phyloP scores from a whole-genome alignment of 768 basidiomycete species.

The Epithele typhae region DNA sequence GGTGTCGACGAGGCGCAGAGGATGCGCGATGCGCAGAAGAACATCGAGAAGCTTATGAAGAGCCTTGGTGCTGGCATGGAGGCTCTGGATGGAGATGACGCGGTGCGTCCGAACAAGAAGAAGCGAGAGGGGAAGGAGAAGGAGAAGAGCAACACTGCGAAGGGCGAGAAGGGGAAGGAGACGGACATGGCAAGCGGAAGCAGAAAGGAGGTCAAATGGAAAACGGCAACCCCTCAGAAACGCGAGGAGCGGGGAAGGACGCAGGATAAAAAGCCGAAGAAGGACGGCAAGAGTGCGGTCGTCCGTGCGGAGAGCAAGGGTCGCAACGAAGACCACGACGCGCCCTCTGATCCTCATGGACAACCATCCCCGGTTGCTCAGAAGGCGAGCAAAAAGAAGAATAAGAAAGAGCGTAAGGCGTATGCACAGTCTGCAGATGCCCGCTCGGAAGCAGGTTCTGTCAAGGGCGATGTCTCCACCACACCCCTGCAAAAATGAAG shows the following conservation, averaged over 20 bases:
- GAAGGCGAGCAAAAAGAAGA: neutral
- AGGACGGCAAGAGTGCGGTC: neutral
- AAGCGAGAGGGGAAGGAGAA: constrained; percentile 12
- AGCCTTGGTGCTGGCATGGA: constrained; percentile 19
- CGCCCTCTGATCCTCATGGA: too few relatives aligned
- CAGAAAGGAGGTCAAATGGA: neutral
- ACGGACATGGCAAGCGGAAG: neutral
- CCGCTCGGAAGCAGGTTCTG: neutral
- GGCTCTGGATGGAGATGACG: constrained; percentile 2
- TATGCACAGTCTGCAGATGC: constrained; percentile 1
- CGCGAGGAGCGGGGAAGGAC: neutral
- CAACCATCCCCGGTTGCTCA: too few relatives aligned
- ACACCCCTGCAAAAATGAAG: neutral
- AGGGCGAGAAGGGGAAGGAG: constrained; percentile 4
- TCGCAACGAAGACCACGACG: neutral
- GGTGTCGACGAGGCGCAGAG: constrained; percentile 18
- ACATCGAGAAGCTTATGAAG: constrained; percentile 33
- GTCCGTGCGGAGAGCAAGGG: neutral
- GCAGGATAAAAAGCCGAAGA: constrained; percentile 2
- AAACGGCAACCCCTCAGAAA: neutral
- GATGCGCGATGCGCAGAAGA: constrained; percentile 24
- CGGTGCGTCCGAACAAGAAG: constrained; percentile 9
- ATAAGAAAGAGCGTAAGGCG: constrained; percentile 4
- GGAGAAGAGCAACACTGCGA: constrained; percentile 2
- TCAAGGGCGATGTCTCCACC: neutral